Base-by-base conservation (phyloP, 2,329 filamentous ascomycete genomes). In the Tolypocladium pustulatum region DNA sequence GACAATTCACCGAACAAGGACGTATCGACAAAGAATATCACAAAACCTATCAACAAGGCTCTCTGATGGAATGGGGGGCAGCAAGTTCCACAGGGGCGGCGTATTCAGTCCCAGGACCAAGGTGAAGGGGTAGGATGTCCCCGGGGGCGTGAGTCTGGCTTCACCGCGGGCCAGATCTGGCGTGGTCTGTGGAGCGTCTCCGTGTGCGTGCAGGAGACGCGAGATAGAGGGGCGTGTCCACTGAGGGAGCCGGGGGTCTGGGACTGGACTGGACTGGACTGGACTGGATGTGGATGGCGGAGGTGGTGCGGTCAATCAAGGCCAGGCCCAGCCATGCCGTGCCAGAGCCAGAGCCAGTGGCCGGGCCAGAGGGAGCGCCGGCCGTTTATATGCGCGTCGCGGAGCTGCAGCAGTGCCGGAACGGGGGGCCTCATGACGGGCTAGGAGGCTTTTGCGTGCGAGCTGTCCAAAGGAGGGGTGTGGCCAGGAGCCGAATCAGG, bases 301-400 rank as follows among this genome's bases (percentile, higher is more conserved):
- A 52, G 9, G 15, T n/a, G 49, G 49, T 52, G 49, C 27, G 27
- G 49, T 34, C 27, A 32, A 30, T 51, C 46, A 51, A 32, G 49
- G 27, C 30, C 20, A 34, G 30, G 49, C 49, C 30, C 10, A 34
- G 27, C 46, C 27, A 32, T 34, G 13, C 9, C 41, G 27, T 2
- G 20, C 30, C 56, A 40, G 46, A 57, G 38, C 37, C n/a, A 32
- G 43, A 36, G n/a, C 51, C 58, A 41, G 70, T 25, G 22, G 25
- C 7, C 46, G 46, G 25, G 25, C 46, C 25, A 54, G 70, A 72
- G 75, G 75, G 75, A 77, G 73, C 71, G 67, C 65, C 69, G 68
- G 67, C 65, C 74, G 76, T 79, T 78, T 79, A 79, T 78, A 78
- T 79, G 76, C 74, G 71, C 65, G 63, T n/a, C 49, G 56, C 22